Percentiles rank a stretch among this genome's conserved stretches.
Evolutionary conservation across 495 filamentous ascomycete genomes (phyloP).

Genomic region (Aspergillus wentii): DNA sequence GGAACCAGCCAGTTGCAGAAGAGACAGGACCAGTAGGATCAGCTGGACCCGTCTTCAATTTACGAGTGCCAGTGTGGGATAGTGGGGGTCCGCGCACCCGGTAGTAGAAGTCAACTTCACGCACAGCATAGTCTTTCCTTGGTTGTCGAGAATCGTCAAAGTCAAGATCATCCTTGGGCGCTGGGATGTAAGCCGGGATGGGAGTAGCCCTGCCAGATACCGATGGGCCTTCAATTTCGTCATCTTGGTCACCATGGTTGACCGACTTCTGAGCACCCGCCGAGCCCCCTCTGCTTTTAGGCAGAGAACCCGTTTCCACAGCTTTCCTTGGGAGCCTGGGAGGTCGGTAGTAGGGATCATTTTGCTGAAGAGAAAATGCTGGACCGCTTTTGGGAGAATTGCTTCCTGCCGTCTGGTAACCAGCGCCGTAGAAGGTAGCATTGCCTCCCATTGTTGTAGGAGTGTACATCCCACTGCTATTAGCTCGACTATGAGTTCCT

Average conservation of each 20-base stretch:
- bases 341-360: slow-evolving; percentile 80
- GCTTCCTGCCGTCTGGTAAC: slow-evolving; percentile 31
- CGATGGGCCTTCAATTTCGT: slow-evolving; percentile 42
- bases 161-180: slow-evolving; percentile 51
- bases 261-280: slow-evolving; percentile 38
- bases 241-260: slow-evolving; percentile 27
- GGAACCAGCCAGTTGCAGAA: slow-evolving; percentile 84
- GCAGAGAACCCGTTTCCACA: slow-evolving; percentile 40
- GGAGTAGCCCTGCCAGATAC: slow-evolving; percentile 50
- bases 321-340: slow-evolving; percentile 63
- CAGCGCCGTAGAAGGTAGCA: slow-evolving; percentile 64
- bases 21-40: slow-evolving; percentile 89
- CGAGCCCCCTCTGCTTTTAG: slow-evolving; percentile 27
- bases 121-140: slow-evolving; percentile 78
- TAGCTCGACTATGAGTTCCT: slow-evolving; percentile 41
- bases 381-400: slow-evolving; percentile 37
- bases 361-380: slow-evolving; percentile 40
- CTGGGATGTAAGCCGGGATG: slow-evolving; percentile 45
- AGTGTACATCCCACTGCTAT: slow-evolving; percentile 53
- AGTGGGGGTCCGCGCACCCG: slow-evolving; percentile 86
- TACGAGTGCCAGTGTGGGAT: slow-evolving; percentile 72
- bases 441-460: slow-evolving; percentile 66
- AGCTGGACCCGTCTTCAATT: slow-evolving; percentile 87
- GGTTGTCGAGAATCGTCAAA: slow-evolving; percentile 45
- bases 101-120: slow-evolving; percentile 95